Evolutionary conservation across 306 rosid species (phyloP).

Genomic region (Cicer arietinum): DNA sequence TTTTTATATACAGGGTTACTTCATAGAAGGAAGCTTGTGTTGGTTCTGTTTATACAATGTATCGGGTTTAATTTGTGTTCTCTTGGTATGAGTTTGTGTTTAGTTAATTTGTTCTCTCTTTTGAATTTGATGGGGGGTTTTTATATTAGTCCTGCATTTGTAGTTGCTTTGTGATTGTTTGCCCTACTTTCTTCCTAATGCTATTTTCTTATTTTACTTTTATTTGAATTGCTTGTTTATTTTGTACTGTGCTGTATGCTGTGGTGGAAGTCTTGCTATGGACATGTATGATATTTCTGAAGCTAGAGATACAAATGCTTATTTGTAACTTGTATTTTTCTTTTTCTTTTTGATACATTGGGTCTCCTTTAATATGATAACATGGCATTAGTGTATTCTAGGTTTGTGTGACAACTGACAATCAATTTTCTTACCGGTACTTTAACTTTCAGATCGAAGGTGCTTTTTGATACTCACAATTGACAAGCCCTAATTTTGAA

Average conservation of each 20-base stretch:
- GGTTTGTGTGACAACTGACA: conserved; percentile 29
- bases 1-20: not conserved
- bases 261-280: conserved; percentile 70
- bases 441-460: conserved; percentile 64
- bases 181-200: not conserved
- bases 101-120: not conserved
- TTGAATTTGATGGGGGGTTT: not conserved
- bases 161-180: not conserved
- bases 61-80: conserved; percentile 5
- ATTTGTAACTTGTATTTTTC: conserved; percentile 7
- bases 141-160: not conserved
- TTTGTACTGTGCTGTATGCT: conserved; percentile 40
- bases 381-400: conserved; percentile 24
- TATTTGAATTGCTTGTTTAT: conserved; percentile 1
- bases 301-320: conserved; percentile 54
- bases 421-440: conserved; percentile 1
- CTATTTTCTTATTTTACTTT: not conserved
- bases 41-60: conserved; percentile 4
- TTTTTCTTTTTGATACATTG: not conserved
- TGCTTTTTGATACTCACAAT: conserved; percentile 57
- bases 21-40: not conserved
- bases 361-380: not conserved
- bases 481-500: conserved; percentile 58
- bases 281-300: conserved; percentile 66
- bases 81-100: not conserved